Base-by-base conservation (phyloP, 176 grass and related monocot genomes). In the Saccharum officinarum region DNA sequence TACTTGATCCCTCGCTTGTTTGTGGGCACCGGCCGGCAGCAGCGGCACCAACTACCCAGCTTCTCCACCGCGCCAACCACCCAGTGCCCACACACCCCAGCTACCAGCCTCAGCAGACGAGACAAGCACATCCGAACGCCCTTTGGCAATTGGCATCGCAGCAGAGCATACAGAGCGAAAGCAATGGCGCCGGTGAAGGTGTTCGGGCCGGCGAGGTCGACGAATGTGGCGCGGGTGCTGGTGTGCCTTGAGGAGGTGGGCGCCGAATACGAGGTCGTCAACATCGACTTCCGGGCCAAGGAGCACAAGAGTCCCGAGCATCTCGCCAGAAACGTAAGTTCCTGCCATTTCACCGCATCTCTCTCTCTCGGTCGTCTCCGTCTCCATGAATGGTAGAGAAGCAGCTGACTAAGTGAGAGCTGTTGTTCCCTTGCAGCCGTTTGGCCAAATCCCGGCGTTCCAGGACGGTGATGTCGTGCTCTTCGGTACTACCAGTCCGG, bases 371-470 rank as follows among this genome's bases (percentile, higher is more conserved):
- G 46, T 5, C 46, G 46, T 16, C 46, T 49, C 46, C 46, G 46
- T 16, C 46, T 49, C 46, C 46, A 49, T 49, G 33, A 17, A 39
- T n/a, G 17, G 16, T 10, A 38, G 7, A 7, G 31, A 16, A 8
- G 30, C 64, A 36, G 8, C 66, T 38, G 67, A 69, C 16, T 38
- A 17, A 14, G 14, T 36, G 15, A 2, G 6, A 18, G 12, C 4
- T 17, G 1, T 8, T 37, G 36, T 16, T 15, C 23, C 2, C 6
- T 52, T 70, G 30, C 72, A 90, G 88, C 88, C 84, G 17, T 86
- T 90, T 26, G 84, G 88, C 0, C 79, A 83, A 7, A 47, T 90
- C 40, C 84, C 88, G 7, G 88, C 84, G 12, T 79, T 90, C 52
- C 63, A 90, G 66, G 88, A 90, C 17, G 88, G 88, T 14, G 79